Base-by-base conservation (phyloP, 169 alveolate genomes). In the Plasmodium knowlesi region DNA sequence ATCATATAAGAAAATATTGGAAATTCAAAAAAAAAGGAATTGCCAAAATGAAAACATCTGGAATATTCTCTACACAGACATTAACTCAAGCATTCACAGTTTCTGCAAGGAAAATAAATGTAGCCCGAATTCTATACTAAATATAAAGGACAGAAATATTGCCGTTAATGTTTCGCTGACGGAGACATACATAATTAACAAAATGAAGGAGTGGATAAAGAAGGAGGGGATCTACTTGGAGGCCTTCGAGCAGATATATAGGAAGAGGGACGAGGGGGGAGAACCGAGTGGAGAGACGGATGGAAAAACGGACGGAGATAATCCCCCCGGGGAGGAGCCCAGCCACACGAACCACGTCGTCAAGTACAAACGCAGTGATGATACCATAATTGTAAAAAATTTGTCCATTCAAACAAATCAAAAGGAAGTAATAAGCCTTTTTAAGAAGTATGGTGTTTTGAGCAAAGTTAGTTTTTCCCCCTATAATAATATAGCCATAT, bases 11-110 rank as follows among this genome's bases (percentile, higher is more conserved):
- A 95, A 97, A 89, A 96, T 96, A 84, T 80, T 96, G 88, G 98
- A 97, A 96, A 95, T 96, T 54, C 97, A 97, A 92, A 95, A 88
- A 85, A 92, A 83, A 90, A 95, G 92, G 73, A 95, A 96, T 72
- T 96, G 98, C 79, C 97, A 96, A 85, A 98, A 98, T 82, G 97
- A 96, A 86, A 96, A 96, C 57, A 98, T 98, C 30, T 99, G 99
- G 99, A 99, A 99, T 95, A 93, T 98, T 82, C 97, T 99, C n/a
- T 99, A 98, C 96, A 95, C 98, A 41, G 99, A 98, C 94, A 98
- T 98, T 22, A 98, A 98, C 93, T 96, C 99, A 4, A 99, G 99
- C 34, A 97, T 98, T 57, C 94, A 97, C 79, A 96, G 99, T 9
- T 97, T 98, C 43, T 94, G 99, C 39, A 95, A 94, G 30, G 96